Evolutionary conservation across 1,284 basidiomycete species (phyloP), one percentile per base, ranked within the genome.

Genomic region (Heterobasidion occidentale): DNA sequence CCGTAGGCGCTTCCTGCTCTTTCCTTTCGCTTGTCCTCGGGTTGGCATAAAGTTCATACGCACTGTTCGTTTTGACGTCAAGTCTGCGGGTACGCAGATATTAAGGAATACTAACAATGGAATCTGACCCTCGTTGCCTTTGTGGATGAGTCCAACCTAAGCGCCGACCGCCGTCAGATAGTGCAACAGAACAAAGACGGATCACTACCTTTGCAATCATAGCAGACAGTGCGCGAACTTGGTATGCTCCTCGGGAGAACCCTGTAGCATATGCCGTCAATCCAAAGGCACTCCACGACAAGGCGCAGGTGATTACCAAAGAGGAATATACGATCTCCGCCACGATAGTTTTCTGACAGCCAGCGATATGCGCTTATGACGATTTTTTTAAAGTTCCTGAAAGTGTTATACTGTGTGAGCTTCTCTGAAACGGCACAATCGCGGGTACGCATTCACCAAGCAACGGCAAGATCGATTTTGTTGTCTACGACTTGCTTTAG

Each of bases 201-300:
- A 9, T 36, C 19, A 65, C 48, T 53, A 71, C 71, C 50, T 54
- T 62, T 38, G 64, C 58, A 46, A 73, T 70, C 73, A 74, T 74
- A 20, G 63, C 72, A 4, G 72, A 68, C 51, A 74, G 56, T 2
- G 60, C 65, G 47, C 72, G 65, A 6, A 71, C 72, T 58, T 74
- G 73, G 54, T 74, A 74, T 36, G 72, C 73, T 20, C 72, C 72
- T 3, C 72, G 70, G 0, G 72, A 74, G 60, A 70, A 75, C 0
- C 72, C 72, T 74, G 47, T 27, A 27, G 27, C 27, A 27, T 27
- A 27, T 27, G n/a, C n/a, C n/a, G 27, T 27, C 27, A 27, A 27
- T 27, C 3, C 27, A 7, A 50, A 35, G 3, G 36, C 7, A 19
- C 59, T n/a, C 9, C 8, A 33, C 19, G 35, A 33, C 27, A 53